A percentile compares a stretch with the other conserved stretches of the same genome.
phyloP scores from a whole-genome alignment of 768 basidiomycete species.

The Phanerochaete sordida region DNA sequence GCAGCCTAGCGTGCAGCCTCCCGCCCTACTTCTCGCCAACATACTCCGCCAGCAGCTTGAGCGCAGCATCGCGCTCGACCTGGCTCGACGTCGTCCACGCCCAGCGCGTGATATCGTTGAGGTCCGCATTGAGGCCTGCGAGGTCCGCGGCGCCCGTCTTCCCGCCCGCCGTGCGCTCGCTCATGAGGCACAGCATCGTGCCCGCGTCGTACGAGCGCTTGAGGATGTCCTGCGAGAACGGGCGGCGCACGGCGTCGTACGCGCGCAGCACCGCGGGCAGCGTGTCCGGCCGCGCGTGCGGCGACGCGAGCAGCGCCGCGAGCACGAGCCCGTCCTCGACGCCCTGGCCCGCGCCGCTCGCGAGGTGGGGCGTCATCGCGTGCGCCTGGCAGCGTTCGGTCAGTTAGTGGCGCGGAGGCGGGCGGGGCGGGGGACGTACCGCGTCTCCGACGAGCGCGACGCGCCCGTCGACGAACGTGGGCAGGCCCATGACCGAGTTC shows the following conservation, averaged over 20 bases:
- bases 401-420: no score
- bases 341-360: slow-evolving; percentile 39
- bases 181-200: no score
- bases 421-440: slow-evolving; percentile 14
- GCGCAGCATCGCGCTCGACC: no score
- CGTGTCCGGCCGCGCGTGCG: slow-evolving; percentile 18
- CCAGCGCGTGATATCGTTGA: no score
- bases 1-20: no score
- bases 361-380: slow-evolving; percentile 40
- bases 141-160: no score
- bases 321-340: slow-evolving; percentile 41
- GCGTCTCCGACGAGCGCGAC: slow-evolving; percentile 48
- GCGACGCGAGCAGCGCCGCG: slow-evolving; percentile 42
- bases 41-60: no score
- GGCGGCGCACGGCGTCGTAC: slow-evolving; percentile 30
- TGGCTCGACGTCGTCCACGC: no score
- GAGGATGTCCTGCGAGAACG: slow-evolving; percentile 18
- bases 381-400: slow-evolving; percentile 24
- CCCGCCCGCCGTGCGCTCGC: no score
- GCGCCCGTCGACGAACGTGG: slow-evolving; percentile 46
- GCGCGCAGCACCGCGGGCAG: slow-evolving; percentile 20
- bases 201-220: neutral
- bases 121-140: no score
- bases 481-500: slow-evolving; percentile 49
- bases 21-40: no score